A percentile compares a stretch with the other conserved stretches of the same genome.
Conservation (phyloP, 305 asterid genomes). For the Salvia sclarea region DNA sequence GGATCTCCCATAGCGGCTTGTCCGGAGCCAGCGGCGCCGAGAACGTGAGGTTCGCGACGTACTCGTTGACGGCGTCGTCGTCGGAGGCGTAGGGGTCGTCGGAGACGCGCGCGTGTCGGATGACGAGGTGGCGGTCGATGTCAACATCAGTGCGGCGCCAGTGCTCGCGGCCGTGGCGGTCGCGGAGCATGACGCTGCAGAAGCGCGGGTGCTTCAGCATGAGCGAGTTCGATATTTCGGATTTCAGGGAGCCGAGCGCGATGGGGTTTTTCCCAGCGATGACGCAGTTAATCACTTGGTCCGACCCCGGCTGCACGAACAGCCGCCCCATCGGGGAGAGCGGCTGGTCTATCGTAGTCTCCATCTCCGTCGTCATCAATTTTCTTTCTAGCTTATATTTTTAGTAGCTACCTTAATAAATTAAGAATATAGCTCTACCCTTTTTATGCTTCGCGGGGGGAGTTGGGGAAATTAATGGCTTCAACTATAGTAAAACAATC, state of each 20-base stretch:
- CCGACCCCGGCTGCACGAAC: constrained; percentile 48
- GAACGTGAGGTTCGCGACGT: constrained; percentile 54
- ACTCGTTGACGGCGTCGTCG: constrained; percentile 62
- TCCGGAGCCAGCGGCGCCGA: constrained; percentile 63
- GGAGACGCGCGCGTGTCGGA: constrained; percentile 38
- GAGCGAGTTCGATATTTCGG: constrained; percentile 43
- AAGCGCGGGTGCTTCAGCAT: constrained; percentile 69
- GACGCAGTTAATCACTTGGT: constrained; percentile 53
- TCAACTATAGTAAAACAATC: background rate
- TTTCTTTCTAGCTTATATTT: background rate
- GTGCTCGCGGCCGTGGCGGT: constrained; percentile 55
- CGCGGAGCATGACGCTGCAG: constrained; percentile 62
- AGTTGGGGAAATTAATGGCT: background rate
- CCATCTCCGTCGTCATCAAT: background rate
- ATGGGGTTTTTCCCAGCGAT: constrained; percentile 36
- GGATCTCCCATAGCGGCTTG: constrained; percentile 86
- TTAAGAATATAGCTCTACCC: background rate
- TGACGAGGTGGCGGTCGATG: constrained; percentile 60
- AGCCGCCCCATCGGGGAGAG: constrained; percentile 78
- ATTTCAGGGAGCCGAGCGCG: constrained; percentile 44
- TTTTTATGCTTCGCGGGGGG: background rate
- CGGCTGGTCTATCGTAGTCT: constrained; percentile 51
- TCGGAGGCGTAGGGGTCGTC: constrained; percentile 40
- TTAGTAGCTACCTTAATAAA: background rate
- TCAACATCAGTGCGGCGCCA: constrained; percentile 63